Evolutionary conservation across 495 filamentous ascomycete genomes (phyloP), one percentile per base, ranked within the genome.

Genomic region (Podospora tetraspora): DNA sequence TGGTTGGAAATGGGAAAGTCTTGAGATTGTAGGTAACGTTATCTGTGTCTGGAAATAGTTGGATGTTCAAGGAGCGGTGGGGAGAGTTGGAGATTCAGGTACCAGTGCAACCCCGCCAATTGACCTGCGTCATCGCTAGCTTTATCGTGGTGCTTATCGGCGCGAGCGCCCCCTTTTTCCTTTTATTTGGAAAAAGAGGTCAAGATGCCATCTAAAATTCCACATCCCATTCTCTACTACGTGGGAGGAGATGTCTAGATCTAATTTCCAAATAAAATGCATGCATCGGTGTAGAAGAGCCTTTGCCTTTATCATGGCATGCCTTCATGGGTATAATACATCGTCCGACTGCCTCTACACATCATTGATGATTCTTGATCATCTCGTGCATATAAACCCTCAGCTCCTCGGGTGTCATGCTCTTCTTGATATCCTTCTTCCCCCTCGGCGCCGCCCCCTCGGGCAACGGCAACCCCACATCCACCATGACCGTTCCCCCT

Each of bases 401-500:
- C 61, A 82, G 67, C 25, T 78, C 72, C 66, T 75, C 67, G 1
- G 79, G 78, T 57, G 64, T 60, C 78, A 82, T 80, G 7, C 24
- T 75, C 69, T 63, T 74, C 27, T 21, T 27, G 32, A n/a, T 72
- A 61, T 66, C 69, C 57, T 22, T 25, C 60, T 12, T 24, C 66
- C 62, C 63, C 13, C 30, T 69, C 43, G 21, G 59, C 61, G 59
- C 56, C 43, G 43, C 43, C 16, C 43, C 43, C 19, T 52, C 43
- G 0, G 43, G 43, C 57, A 32, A 13, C 16, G 62, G 58, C 65
- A 69, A 29, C 57, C 76, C 71, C 43, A 77, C 68, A 59, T 80
- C 77, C 56, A 81, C 78, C 22, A 69, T 72, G 25, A 84, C 69
- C 13, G 71, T 71, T 19, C 75, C 70, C 2, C 71, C 72, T 7